These are phyloP conservation scores for Lipomyces japonicus DNA, from an alignment of 805 yeast genomes.

Conservation along the genomic window DNA sequence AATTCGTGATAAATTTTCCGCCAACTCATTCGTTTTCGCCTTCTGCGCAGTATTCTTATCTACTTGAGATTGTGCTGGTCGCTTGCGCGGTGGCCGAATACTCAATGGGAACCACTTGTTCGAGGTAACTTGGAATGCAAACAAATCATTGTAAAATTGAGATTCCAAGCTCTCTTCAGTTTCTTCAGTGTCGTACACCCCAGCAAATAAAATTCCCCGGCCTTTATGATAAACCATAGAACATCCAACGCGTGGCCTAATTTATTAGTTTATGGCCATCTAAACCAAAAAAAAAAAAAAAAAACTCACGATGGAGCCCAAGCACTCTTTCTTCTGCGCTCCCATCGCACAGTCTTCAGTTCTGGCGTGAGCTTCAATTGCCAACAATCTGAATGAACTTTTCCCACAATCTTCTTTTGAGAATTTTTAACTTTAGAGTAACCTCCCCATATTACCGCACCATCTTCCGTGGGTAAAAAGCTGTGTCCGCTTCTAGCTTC, in stretches of 20 bases:
- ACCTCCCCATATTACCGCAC: slow-evolving; percentile 88
- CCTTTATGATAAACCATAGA: slow-evolving; percentile 85
- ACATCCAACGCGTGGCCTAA: slow-evolving; percentile 86
- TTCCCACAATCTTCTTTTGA: slow-evolving; percentile 86
- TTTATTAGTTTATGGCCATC: background rate
- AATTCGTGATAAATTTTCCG: slow-evolving; percentile 61
- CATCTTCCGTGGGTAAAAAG: slow-evolving; percentile 69
- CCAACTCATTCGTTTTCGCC: slow-evolving; percentile 70
- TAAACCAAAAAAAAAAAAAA: background rate
- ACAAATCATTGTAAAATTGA: slow-evolving; percentile 72
- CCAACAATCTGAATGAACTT: slow-evolving; percentile 85
- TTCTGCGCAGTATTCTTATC: slow-evolving; percentile 41
- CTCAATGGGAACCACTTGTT: slow-evolving; percentile 83
- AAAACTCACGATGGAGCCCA: slow-evolving; percentile 76
- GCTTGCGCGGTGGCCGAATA: slow-evolving; percentile 58
- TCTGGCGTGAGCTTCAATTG: slow-evolving; percentile 80
- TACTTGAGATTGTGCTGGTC: slow-evolving; percentile 36
- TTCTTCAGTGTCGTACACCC: slow-evolving; percentile 91
- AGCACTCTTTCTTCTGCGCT: slow-evolving; percentile 83
- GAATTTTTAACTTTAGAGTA: slow-evolving; percentile 84
- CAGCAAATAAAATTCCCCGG: slow-evolving; percentile 90
- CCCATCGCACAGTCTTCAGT: slow-evolving; percentile 74
- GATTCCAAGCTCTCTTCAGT: slow-evolving; percentile 90
- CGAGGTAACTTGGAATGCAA: slow-evolving; percentile 76
- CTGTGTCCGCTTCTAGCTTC: slow-evolving; percentile 95